phyloP scores from a whole-genome alignment of 2,329 filamentous ascomycete species.

The Sclerotinia trifoliorum region DNA sequence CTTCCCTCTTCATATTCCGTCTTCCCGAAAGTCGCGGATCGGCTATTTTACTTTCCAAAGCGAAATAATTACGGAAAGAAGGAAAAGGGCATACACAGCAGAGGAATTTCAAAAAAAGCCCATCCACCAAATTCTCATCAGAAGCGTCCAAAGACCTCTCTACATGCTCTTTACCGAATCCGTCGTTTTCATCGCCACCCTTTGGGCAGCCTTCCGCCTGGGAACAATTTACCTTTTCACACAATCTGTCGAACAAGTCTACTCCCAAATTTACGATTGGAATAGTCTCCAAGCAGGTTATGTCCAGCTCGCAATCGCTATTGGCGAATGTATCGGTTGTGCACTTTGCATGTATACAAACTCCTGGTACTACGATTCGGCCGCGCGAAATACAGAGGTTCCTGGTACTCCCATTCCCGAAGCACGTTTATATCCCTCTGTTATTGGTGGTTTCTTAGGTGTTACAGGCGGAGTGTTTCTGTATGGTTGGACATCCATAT shows the following conservation, averaged over 20 bases:
- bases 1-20: neutral
- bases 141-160: neutral
- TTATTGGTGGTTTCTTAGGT: slow-evolving; percentile 47
- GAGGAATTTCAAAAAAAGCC: neutral
- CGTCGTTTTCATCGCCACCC: neutral
- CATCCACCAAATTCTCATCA: neutral
- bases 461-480: neutral
- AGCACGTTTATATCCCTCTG: slow-evolving; percentile 46
- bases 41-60: neutral
- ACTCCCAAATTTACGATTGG: slow-evolving; percentile 28
- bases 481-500: slow-evolving; percentile 62
- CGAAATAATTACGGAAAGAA: neutral
- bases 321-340: slow-evolving; percentile 25
- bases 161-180: neutral
- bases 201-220: neutral
- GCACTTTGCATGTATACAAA: slow-evolving; percentile 30
- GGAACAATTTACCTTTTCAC: slow-evolving; percentile 36
- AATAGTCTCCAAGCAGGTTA: slow-evolving; percentile 26
- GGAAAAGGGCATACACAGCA: neutral
- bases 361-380: slow-evolving; percentile 45
- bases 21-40: neutral
- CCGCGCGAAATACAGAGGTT: slow-evolving; percentile 41
- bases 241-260: slow-evolving; percentile 33
- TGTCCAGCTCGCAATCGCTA: slow-evolving; percentile 15
- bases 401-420: slow-evolving; percentile 45